Evolutionary conservation across 805 yeast genomes (phyloP).

Genomic region (Ogataea minuta): DNA sequence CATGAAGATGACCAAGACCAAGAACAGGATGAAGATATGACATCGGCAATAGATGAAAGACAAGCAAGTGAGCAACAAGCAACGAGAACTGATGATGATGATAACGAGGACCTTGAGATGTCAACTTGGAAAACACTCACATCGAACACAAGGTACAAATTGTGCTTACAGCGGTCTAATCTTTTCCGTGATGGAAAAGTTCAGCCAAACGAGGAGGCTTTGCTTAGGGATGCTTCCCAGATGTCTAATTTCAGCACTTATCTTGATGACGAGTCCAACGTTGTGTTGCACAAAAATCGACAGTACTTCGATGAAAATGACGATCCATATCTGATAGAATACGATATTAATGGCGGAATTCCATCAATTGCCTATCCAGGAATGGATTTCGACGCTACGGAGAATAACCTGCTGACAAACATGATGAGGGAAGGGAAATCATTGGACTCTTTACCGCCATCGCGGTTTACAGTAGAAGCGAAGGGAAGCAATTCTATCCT

Average conservation of each 20-base stretch:
- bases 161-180: slow-evolving; percentile 64
- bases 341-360: slow-evolving; percentile 76
- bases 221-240: slow-evolving; percentile 59
- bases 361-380: slow-evolving; percentile 65
- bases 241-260: slow-evolving; percentile 63
- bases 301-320: slow-evolving; percentile 49
- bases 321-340: slow-evolving; percentile 71
- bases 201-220: slow-evolving; percentile 67
- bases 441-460: slow-evolving; percentile 37
- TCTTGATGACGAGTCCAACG: slow-evolving; percentile 35
- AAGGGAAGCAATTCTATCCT: slow-evolving; percentile 62
- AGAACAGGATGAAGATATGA: slow-evolving; percentile 46
- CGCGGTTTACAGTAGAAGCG: slow-evolving; percentile 41
- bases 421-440: slow-evolving; percentile 31
- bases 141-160: slow-evolving; percentile 73
- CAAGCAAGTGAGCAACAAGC: slow-evolving; percentile 16
- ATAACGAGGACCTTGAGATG: slow-evolving; percentile 72
- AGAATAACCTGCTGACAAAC: slow-evolving; percentile 42
- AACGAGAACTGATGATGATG: slow-evolving; percentile 38
- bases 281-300: slow-evolving; percentile 36
- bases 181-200: slow-evolving; percentile 60
- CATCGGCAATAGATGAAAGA: slow-evolving; percentile 38
- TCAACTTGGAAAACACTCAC: slow-evolving; percentile 84
- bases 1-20: slow-evolving; percentile 44
- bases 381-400: slow-evolving; percentile 42